phyloP scores from a whole-genome alignment of 305 asterid genomes.

The Fraxinus baroniana region DNA sequence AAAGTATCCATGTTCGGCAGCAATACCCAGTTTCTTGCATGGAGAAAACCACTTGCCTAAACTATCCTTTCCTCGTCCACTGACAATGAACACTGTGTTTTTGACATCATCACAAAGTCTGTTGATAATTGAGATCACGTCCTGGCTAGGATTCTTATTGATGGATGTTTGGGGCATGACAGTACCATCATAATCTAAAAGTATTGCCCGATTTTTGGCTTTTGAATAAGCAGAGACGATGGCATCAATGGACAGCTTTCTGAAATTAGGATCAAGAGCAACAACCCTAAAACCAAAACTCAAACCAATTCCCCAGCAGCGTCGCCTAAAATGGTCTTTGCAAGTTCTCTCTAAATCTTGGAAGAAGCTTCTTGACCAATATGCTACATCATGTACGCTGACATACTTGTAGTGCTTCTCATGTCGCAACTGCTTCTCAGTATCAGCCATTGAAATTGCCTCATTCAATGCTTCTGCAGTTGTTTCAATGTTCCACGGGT shows the following conservation, averaged over 20 bases:
- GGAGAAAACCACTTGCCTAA: conserved; percentile 47
- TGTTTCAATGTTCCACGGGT: conserved; percentile 50
- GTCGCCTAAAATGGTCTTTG: conserved; percentile 45
- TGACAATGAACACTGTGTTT: conserved; percentile 44
- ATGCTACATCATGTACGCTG: conserved; percentile 48
- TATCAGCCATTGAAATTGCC: conserved; percentile 46
- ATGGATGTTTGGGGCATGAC: conserved; percentile 42
- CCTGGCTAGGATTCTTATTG: conserved; percentile 36
- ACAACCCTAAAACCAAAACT: conserved; percentile 48
- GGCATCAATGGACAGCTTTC: conserved; percentile 41
- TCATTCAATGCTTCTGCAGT: conserved; percentile 50
- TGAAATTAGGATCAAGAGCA: conserved; percentile 51
- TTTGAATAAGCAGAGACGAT: conserved; percentile 41
- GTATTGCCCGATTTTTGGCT: conserved; percentile 40
- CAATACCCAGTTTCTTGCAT: conserved; percentile 45
- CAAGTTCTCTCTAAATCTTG: conserved; percentile 51
- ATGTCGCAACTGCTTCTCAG: conserved; percentile 48
- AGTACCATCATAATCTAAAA: conserved; percentile 53
- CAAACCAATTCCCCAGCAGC: conserved; percentile 57
- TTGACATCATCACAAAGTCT: conserved; percentile 37
- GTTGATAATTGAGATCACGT: conserved; percentile 37
- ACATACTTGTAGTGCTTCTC: conserved; percentile 52
- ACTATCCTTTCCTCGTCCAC: conserved; percentile 53
- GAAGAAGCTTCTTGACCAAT: conserved; percentile 52
- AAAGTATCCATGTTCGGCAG: conserved; percentile 51